Conservation (phyloP, 495 filamentous ascomycete genomes). For the Peziza echinospora region DNA sequence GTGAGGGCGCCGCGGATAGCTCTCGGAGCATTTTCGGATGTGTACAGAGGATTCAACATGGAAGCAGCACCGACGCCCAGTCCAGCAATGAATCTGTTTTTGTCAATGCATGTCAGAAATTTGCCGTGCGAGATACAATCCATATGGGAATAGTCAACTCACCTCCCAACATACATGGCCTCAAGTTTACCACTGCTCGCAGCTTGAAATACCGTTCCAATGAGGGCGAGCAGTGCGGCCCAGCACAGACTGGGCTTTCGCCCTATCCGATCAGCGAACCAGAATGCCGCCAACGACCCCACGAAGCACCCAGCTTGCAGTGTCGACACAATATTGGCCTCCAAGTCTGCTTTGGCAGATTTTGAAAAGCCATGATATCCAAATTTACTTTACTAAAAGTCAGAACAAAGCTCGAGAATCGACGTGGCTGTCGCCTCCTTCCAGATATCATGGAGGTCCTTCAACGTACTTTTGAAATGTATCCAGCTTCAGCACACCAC, state of each 20-base stretch:
- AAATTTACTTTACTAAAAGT: slow-evolving; percentile 24
- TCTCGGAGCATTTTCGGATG: slow-evolving; percentile 45
- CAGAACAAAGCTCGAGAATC: not conserved
- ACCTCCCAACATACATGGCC: slow-evolving; percentile 44
- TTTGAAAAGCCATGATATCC: slow-evolving; percentile 20
- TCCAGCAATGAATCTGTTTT: slow-evolving; percentile 35
- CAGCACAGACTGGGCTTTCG: slow-evolving; percentile 22
- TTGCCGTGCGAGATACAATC: too few species aligned
- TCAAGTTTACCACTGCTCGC: slow-evolving; percentile 21
- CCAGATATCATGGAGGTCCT: not conserved
- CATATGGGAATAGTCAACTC: slow-evolving; percentile 9
- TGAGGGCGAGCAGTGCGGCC: slow-evolving; percentile 10
- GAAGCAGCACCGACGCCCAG: slow-evolving; percentile 43
- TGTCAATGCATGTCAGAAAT: slow-evolving; percentile 6
- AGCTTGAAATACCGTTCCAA: slow-evolving; percentile 18
- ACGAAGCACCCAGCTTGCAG: slow-evolving; percentile 44
- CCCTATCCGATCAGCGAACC: slow-evolving; percentile 35
- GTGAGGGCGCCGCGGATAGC: slow-evolving; percentile 50
- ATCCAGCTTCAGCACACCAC: slow-evolving; percentile 35
- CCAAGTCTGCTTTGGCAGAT: slow-evolving; percentile 21
- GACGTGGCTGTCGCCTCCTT: slow-evolving; percentile 15
- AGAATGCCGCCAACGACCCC: slow-evolving; percentile 37
- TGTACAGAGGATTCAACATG: slow-evolving; percentile 39
- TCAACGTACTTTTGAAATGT: slow-evolving; percentile 24
- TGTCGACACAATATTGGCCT: slow-evolving; percentile 41